A percentile compares a stretch with the other conserved stretches of the same genome.
phyloP scores from a whole-genome alignment of 139 green algal species.

The Auxenochlorella pyrenoidosa region DNA sequence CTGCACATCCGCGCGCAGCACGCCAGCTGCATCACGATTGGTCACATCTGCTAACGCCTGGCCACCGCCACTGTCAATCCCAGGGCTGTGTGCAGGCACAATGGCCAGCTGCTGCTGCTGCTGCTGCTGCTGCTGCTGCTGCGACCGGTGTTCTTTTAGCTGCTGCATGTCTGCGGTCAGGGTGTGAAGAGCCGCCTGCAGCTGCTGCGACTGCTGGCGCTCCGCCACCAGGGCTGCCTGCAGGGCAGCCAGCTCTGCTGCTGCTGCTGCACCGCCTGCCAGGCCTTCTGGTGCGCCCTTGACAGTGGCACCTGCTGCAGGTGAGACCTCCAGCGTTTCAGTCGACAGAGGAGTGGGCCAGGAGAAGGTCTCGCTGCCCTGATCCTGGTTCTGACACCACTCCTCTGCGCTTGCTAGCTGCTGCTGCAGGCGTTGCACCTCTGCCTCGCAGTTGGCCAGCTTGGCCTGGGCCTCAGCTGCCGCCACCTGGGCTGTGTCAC shows the following conservation, averaged over 20 bases:
- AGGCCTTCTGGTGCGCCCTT: too few species aligned
- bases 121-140: conserved; percentile 10
- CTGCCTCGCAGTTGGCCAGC: conserved; percentile 56
- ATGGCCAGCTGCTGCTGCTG: conserved; percentile 34
- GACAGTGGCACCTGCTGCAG: background rate
- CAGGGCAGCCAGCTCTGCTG: background rate
- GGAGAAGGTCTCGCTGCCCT: background rate
- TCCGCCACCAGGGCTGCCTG: conserved; percentile 6
- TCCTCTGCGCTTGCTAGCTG: background rate
- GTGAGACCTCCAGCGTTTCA: background rate
- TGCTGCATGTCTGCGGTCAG: conserved; percentile 30
- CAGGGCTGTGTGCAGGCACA: background rate
- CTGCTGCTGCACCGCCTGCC: too few species aligned
- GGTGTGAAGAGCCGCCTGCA: background rate
- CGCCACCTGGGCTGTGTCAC: background rate
- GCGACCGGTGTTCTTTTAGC: conserved; percentile 14
- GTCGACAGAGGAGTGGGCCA: background rate
- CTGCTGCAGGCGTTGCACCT: conserved; percentile 55
- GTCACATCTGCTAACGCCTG: conserved; percentile 13
- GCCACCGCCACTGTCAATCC: background rate
- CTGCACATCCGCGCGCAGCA: conserved; percentile 30
- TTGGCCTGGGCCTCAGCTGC: conserved; percentile 4
- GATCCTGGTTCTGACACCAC: background rate
- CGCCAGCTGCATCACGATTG: background rate
- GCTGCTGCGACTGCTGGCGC: conserved; percentile 25